Evolutionary conservation across 768 basidiomycete genomes (phyloP).

Genomic region (Boletus rufocinnamomeus): DNA sequence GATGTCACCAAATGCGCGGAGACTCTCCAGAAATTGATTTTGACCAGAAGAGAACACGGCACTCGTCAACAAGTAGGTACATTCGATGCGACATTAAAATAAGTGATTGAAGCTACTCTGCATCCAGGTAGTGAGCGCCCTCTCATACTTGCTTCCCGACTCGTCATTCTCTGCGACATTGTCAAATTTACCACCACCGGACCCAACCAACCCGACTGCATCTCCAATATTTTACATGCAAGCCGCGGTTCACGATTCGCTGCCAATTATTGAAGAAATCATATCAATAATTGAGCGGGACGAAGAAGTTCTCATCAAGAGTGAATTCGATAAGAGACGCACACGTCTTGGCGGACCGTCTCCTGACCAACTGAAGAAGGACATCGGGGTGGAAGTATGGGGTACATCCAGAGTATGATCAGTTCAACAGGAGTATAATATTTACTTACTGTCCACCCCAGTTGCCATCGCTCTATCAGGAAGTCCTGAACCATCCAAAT

Average conservation of each 20-base stretch:
- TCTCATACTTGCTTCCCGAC: conserved; percentile 73
- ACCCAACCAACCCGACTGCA: conserved; percentile 70
- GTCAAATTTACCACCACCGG: conserved; percentile 67
- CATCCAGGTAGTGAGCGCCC: conserved; percentile 61
- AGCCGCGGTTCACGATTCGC: conserved; percentile 63
- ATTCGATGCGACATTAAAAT: background rate
- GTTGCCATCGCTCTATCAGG: conserved; percentile 73
- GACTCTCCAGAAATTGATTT: conserved; percentile 73
- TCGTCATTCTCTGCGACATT: conserved; percentile 66
- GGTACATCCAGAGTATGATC: conserved; percentile 55
- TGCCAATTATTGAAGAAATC: conserved; percentile 74
- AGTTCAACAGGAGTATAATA: background rate
- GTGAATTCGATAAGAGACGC: conserved; percentile 76
- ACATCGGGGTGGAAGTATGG: conserved; percentile 69
- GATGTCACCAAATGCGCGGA: conserved; percentile 84
- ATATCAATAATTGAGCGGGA: conserved; percentile 60
- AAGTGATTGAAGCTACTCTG: conserved; percentile 1
- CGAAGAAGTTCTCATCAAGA: conserved; percentile 57
- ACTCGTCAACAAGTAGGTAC: conserved; percentile 54
- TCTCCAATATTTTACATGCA: conserved; percentile 62
- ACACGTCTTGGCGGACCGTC: conserved; percentile 71
- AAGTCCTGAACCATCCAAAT: conserved; percentile 78
- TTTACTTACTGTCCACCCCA: conserved; percentile 32
- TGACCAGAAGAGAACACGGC: conserved; percentile 60
- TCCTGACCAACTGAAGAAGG: conserved; percentile 57